These are phyloP conservation scores for Xylariaceae sp. DNA, from an alignment of 2,329 filamentous ascomycete species.

Conservation along the genomic window DNA sequence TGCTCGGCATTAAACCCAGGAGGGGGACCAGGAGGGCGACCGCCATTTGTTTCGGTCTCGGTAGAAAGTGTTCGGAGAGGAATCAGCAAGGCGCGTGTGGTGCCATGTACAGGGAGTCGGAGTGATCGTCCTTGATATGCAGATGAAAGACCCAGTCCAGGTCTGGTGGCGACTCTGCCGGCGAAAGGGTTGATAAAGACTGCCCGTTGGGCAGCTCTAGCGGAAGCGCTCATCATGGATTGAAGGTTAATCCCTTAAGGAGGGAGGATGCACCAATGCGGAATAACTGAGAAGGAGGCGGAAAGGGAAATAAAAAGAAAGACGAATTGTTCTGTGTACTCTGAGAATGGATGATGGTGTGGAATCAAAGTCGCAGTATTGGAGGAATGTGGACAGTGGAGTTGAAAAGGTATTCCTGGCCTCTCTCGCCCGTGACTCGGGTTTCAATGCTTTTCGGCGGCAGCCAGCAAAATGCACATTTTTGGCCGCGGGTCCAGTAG, in stretches of 20 bases:
- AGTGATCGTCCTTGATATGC: constrained; percentile 45
- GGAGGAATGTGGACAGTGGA: too few species aligned
- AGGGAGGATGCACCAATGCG: too few species aligned
- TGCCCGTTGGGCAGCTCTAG: constrained; percentile 52
- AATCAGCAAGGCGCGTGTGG: constrained; percentile 54
- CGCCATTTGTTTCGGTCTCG: constrained; percentile 52
- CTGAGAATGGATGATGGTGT: neutral
- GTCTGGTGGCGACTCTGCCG: constrained; percentile 44
- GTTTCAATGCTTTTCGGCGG: too few species aligned
- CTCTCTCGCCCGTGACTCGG: too few species aligned
- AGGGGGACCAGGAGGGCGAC: constrained; percentile 63
- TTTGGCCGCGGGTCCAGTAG: too few species aligned
- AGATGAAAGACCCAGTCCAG: constrained; percentile 45
- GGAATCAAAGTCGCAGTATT: too few species aligned
- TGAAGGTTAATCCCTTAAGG: too few species aligned
- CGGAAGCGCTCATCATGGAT: constrained; percentile 51
- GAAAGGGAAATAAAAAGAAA: too few species aligned
- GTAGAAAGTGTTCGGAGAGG: constrained; percentile 55
- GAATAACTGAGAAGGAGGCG: too few species aligned
- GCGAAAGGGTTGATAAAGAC: constrained; percentile 49
- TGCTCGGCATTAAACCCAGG: constrained; percentile 88
- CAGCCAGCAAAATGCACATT: too few species aligned
- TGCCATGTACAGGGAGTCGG: constrained; percentile 42
- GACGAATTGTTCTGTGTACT: too few species aligned
- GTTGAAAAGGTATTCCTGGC: too few species aligned